Percentiles rank a stretch among this genome's conserved stretches.
phyloP scores from a whole-genome alignment of 345 rosid genomes.

The Eucalyptus coolabah region DNA sequence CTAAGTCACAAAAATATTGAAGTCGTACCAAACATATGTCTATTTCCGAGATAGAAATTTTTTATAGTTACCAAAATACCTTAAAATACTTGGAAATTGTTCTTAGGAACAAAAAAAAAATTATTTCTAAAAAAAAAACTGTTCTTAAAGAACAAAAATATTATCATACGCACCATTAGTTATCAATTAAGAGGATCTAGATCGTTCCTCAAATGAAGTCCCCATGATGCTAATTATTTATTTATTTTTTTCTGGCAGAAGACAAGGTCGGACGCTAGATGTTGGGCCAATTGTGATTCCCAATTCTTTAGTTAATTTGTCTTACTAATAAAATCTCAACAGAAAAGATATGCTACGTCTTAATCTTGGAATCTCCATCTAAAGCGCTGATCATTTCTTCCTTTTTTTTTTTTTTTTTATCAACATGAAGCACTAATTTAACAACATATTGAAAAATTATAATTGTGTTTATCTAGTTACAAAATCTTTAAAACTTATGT shows the following conservation, averaged over 20 bases:
- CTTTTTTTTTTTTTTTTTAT: background rate
- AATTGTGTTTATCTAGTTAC: background rate
- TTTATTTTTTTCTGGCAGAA: background rate
- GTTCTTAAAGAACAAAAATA: too few relatives aligned
- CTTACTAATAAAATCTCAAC: background rate
- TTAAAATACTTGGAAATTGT: rapidly evolving
- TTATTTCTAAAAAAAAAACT: too few relatives aligned
- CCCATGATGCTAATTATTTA: background rate
- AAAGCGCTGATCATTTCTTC: background rate
- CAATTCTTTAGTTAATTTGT: background rate
- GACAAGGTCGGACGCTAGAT: background rate
- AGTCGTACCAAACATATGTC: rapidly evolving
- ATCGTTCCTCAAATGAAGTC: background rate
- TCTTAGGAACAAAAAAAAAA: rapidly evolving
- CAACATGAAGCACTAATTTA: background rate
- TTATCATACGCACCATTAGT: too few relatives aligned
- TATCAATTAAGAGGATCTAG: too few relatives aligned
- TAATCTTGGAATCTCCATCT: background rate
- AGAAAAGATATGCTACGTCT: background rate
- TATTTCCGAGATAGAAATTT: rapidly evolving
- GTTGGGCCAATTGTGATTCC: background rate
- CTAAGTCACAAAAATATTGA: too few relatives aligned
- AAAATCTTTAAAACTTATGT: too few relatives aligned
- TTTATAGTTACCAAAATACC: too few relatives aligned
- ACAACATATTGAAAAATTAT: background rate